Evolutionary conservation across 2,329 filamentous ascomycete species (phyloP).

Genomic region (Nannizziopsis arthrosporioides): DNA sequence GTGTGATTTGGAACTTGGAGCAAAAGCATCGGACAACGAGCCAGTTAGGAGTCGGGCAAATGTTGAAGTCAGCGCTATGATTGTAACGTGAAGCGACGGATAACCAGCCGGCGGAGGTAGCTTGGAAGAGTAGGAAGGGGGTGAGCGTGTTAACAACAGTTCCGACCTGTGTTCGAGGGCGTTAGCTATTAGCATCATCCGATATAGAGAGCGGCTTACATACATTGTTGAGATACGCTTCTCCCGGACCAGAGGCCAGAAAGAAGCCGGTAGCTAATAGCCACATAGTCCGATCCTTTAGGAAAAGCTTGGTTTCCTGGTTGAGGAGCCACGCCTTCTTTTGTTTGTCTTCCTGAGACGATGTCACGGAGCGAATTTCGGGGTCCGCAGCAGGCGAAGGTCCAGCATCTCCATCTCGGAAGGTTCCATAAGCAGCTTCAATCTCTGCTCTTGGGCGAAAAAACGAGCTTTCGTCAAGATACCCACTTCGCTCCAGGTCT

Average conservation of each 20-base stretch:
- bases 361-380: conserved; percentile 15
- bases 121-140: conserved; percentile 43
- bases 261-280: conserved; percentile 83
- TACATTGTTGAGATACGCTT: conserved; percentile 90
- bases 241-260: conserved; percentile 85
- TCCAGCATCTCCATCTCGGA: conserved; percentile 34
- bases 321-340: conserved; percentile 90
- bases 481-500: conserved; percentile 76
- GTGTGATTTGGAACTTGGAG: conserved; percentile 46
- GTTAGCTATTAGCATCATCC: background rate
- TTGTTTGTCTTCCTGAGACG: conserved; percentile 44
- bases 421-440: conserved; percentile 37
- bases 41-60: conserved; percentile 82
- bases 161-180: conserved; percentile 45
- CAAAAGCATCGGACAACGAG: conserved; percentile 76
- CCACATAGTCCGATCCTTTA: conserved; percentile 91
- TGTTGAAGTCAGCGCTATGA: conserved; percentile 82
- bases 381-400: conserved; percentile 25
- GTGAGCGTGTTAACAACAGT: conserved; percentile 82
- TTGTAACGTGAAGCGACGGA: conserved; percentile 75
- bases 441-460: conserved; percentile 45
- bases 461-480: conserved; percentile 62
- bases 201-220: conserved; percentile 11
- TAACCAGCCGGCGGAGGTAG: conserved; percentile 45
- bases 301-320: conserved; percentile 73